These are phyloP conservation scores for Trametes gibbosa DNA, from an alignment of 768 basidiomycete genomes.

Conservation along the genomic window DNA sequence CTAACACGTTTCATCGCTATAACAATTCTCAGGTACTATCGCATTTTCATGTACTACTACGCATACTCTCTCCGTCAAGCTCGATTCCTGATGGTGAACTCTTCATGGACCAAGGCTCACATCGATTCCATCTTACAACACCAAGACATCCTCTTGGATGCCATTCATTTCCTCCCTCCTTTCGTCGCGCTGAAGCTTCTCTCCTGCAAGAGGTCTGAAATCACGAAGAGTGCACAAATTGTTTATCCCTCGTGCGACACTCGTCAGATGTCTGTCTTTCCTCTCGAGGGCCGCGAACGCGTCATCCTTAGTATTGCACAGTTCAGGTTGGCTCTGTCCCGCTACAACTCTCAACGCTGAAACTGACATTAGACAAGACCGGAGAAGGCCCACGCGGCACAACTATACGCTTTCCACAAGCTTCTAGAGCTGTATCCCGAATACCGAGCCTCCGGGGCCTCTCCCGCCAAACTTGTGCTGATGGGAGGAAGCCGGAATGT, in stretches of 20 bases:
- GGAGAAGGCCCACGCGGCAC: slow-evolving; percentile 89
- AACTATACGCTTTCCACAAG: slow-evolving; percentile 65
- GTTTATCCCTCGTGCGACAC: slow-evolving; percentile 96
- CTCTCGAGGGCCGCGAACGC: slow-evolving; percentile 51
- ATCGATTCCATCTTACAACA: slow-evolving; percentile 69
- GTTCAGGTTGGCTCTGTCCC: slow-evolving; percentile 65
- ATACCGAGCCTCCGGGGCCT: slow-evolving; percentile 34
- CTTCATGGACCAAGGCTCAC: slow-evolving; percentile 90
- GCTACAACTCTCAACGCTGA: background rate
- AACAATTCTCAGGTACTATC: slow-evolving; percentile 68
- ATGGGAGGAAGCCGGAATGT: slow-evolving; percentile 85
- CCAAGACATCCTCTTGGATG: slow-evolving; percentile 47
- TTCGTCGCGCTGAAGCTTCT: slow-evolving; percentile 34
- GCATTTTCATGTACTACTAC: slow-evolving; percentile 83
- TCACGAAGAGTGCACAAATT: slow-evolving; percentile 38
- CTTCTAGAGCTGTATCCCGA: slow-evolving; percentile 62
- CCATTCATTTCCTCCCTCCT: slow-evolving; percentile 42
- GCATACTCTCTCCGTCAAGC: slow-evolving; percentile 68
- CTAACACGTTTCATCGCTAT: background rate
- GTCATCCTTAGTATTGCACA: slow-evolving; percentile 88
- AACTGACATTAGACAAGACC: slow-evolving; percentile 38
- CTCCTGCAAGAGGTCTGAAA: background rate
- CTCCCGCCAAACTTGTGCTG: slow-evolving; percentile 59
- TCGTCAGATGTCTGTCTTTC: slow-evolving; percentile 57
- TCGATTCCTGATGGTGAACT: slow-evolving; percentile 88